phyloP scores from a whole-genome alignment of 2,329 filamentous ascomycete species.

The Aspergillus viridinutans region DNA sequence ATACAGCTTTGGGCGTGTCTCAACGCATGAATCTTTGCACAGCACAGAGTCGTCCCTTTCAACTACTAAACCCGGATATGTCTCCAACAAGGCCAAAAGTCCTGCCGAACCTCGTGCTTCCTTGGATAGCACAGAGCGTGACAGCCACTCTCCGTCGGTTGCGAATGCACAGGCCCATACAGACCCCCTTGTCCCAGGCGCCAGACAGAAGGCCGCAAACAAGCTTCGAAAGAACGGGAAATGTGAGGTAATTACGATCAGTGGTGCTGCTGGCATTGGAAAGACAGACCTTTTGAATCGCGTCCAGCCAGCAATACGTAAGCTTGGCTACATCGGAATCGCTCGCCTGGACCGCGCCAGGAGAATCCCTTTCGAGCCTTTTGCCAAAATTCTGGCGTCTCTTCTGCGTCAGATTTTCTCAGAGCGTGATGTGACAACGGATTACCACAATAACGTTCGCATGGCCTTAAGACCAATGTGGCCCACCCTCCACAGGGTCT shows the following conservation, averaged over 20 bases:
- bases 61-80: constrained; percentile 24
- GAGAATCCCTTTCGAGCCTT: constrained; percentile 58
- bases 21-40: constrained; percentile 32
- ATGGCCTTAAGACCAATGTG: constrained; percentile 55
- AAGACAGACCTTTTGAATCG: constrained; percentile 59
- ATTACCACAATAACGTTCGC: constrained; percentile 58
- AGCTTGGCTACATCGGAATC: constrained; percentile 57
- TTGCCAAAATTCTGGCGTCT: constrained; percentile 57
- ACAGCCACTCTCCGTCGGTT: constrained; percentile 31
- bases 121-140: constrained; percentile 35
- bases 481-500: constrained; percentile 52
- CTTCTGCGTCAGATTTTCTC: constrained; percentile 63
- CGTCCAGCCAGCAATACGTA: constrained; percentile 54
- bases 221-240: constrained; percentile 52
- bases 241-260: constrained; percentile 57
- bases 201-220: constrained; percentile 41
- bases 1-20: constrained; percentile 25
- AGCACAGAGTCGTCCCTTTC: constrained; percentile 33
- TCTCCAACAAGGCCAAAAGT: constrained; percentile 30
- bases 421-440: constrained; percentile 57
- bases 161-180: constrained; percentile 27
- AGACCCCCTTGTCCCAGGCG: constrained; percentile 28
- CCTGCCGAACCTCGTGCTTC: constrained; percentile 36
- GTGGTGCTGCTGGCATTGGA: constrained; percentile 54
- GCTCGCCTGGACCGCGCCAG: constrained; percentile 58